Evolutionary conservation across 2,329 filamentous ascomycete species (phyloP).

Genomic region (Colletotrichum zoysiae): DNA sequence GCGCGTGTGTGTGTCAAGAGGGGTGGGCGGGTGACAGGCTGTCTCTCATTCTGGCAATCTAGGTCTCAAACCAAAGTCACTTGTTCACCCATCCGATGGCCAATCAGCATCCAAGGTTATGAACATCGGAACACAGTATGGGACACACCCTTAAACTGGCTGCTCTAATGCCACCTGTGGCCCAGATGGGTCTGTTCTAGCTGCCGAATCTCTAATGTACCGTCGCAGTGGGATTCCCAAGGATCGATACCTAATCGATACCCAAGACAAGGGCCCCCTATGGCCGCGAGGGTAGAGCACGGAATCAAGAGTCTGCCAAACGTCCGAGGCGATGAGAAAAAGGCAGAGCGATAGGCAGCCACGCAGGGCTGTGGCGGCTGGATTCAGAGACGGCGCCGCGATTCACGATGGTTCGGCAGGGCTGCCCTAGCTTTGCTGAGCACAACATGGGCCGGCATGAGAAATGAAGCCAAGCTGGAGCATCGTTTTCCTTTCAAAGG

Average conservation of each 20-base stretch:
- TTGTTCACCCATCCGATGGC: slow-evolving; percentile 14
- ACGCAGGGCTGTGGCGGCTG: background rate
- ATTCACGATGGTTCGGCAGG: slow-evolving; percentile 9
- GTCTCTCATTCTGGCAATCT: slow-evolving; percentile 34
- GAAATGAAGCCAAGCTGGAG: slow-evolving; percentile 7
- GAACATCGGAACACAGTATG: background rate
- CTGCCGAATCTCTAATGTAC: slow-evolving; percentile 21
- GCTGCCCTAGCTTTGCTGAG: background rate
- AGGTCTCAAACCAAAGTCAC: slow-evolving; percentile 29
- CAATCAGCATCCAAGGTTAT: slow-evolving; percentile 20
- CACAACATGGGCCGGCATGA: slow-evolving; percentile 29
- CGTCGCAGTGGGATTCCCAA: background rate
- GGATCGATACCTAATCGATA: slow-evolving; percentile 34
- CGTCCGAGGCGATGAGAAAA: background rate
- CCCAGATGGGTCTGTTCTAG: slow-evolving; percentile 1
- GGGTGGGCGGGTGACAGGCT: slow-evolving; percentile 36
- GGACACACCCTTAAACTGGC: background rate
- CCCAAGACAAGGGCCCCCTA: slow-evolving; percentile 28
- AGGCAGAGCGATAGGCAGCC: background rate
- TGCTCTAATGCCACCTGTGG: background rate
- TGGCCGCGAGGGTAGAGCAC: slow-evolving; percentile 5
- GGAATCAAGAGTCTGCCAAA: background rate
- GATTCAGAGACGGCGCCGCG: slow-evolving; percentile 11
- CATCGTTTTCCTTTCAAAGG: background rate
- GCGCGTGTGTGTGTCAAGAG: slow-evolving; percentile 37